phyloP scores from a whole-genome alignment of 2,329 filamentous ascomycete species.

The Colletotrichum sp. region DNA sequence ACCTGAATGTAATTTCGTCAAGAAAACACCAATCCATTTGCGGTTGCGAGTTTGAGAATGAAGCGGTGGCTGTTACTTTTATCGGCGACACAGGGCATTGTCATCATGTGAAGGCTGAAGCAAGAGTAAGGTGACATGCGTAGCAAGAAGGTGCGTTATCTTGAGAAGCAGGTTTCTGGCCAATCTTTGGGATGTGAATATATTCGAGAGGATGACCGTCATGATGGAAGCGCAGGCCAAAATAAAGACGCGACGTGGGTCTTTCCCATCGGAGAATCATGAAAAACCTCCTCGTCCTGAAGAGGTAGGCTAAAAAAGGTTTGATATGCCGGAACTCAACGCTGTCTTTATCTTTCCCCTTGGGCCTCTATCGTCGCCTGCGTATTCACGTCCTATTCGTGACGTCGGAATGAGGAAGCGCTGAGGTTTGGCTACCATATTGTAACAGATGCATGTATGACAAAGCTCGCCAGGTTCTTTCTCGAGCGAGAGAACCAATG shows the following conservation, averaged over 20 bases:
- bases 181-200: background rate
- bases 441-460: accelerated
- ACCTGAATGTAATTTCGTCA: no score
- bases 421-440: accelerated
- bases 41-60: background rate
- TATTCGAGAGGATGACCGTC: accelerated
- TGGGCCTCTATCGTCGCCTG: accelerated
- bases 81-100: background rate
- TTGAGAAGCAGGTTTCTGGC: background rate
- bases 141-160: background rate
- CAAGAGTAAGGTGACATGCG: background rate
- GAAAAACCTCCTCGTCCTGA: background rate
- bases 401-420: background rate
- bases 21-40: background rate
- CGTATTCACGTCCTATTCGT: background rate
- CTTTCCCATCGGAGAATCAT: background rate
- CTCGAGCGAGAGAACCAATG: background rate
- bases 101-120: background rate
- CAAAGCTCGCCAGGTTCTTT: background rate
- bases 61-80: background rate
- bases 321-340: accelerated
- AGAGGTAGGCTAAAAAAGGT: accelerated
- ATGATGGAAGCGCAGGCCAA: accelerated
- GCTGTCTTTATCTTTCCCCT: accelerated
- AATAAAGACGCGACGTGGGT: accelerated